These are phyloP conservation scores for Diaporthe ampelina DNA, from an alignment of 2,329 filamentous ascomycete genomes.

Conservation along the genomic window DNA sequence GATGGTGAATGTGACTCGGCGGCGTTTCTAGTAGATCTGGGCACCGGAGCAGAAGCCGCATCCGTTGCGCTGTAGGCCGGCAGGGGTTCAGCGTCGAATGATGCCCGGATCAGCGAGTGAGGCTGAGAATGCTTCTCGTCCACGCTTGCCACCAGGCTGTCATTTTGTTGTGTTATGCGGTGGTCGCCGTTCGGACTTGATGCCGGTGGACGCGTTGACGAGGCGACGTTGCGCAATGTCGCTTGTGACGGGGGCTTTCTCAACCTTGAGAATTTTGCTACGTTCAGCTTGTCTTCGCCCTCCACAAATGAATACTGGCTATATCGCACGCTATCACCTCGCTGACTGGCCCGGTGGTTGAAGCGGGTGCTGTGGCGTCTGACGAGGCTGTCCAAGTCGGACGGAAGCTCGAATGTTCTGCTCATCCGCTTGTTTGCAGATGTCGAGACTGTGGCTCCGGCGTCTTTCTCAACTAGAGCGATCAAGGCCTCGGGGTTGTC, in stretches of 20 bases:
- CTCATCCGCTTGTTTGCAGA: neutral
- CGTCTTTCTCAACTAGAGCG: neutral
- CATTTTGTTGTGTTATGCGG: neutral
- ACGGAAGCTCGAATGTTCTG: slow-evolving; percentile 19
- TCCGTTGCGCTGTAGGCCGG: neutral
- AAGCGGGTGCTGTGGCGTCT: slow-evolving; percentile 29
- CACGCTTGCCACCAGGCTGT: neutral
- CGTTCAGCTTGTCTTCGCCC: neutral
- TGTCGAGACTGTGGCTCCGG: neutral
- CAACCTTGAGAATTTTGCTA: neutral
- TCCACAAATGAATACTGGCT: slow-evolving; percentile 13
- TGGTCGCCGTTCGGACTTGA: neutral
- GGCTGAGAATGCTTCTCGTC: neutral
- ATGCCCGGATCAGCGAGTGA: neutral
- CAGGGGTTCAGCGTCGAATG: neutral
- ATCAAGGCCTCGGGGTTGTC: neutral
- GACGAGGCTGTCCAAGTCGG: slow-evolving; percentile 28
- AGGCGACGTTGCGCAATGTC: neutral
- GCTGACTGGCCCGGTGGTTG: slow-evolving; percentile 17
- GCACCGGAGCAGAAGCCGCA: neutral
- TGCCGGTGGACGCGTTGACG: neutral
- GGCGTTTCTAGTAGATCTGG: neutral
- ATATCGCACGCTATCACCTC: neutral
- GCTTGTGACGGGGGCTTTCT: neutral
- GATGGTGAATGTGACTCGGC: neutral